phyloP scores from a whole-genome alignment of 2,329 filamentous ascomycete species.

The Didymella keratinophila region DNA sequence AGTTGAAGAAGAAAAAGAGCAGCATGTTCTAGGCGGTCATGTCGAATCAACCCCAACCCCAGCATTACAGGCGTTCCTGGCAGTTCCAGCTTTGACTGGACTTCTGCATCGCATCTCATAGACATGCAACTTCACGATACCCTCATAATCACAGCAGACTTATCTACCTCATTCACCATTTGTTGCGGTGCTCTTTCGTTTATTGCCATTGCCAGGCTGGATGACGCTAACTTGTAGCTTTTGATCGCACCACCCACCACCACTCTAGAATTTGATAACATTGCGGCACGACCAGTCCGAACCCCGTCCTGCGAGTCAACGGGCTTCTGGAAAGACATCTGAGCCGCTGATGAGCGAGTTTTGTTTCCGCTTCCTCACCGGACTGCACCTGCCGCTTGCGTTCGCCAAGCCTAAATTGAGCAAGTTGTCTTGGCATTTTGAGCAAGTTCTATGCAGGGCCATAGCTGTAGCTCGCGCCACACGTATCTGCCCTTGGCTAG shows the following conservation, averaged over 20 bases:
- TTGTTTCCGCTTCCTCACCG: constrained; percentile 15
- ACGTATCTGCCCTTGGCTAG: constrained; percentile 7
- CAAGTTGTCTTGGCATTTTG: neutral
- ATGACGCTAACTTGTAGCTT: constrained; percentile 7
- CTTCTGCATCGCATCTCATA: neutral
- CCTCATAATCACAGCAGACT: neutral
- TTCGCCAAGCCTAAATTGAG: constrained; percentile 24
- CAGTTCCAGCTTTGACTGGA: neutral
- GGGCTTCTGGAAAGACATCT: neutral
- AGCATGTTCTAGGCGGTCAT: constrained; percentile 51
- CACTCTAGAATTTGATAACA: neutral
- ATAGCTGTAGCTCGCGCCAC: constrained; percentile 40
- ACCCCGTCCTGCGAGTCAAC: neutral
- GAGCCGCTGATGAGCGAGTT: constrained; percentile 7
- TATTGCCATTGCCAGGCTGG: neutral
- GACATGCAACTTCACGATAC: constrained; percentile 8
- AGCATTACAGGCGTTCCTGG: constrained; percentile 18
- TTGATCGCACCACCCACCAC: neutral
- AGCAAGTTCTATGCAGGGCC: constrained; percentile 25
- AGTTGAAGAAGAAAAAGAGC: constrained; percentile 55
- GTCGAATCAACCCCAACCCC: neutral
- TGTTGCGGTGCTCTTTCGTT: neutral
- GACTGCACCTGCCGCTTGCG: constrained; percentile 26
- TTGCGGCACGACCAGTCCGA: neutral
- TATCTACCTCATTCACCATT: neutral